Base-by-base conservation (phyloP, 2,329 filamentous ascomycete species). In the Daldinia sp. region DNA sequence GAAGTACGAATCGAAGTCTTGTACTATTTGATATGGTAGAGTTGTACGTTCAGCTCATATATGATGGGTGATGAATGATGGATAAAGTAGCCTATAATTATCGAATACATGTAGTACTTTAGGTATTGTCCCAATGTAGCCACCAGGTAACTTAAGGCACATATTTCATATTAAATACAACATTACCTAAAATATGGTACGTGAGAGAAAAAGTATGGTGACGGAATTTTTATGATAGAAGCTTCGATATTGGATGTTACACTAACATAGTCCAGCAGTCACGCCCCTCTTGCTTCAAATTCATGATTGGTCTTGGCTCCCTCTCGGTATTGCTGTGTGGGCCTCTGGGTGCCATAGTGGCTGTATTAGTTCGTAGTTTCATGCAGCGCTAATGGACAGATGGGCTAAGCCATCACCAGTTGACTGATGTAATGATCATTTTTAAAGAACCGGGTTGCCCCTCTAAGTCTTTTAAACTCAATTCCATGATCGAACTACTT, bases 391-490 rank as follows among this genome's bases (percentile, higher is more conserved):
- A 64, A 50, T 60, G 20, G 41, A n/a, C 20, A 50, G 51, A 50
- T 37, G 46, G 54, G 56, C 57, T 51, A 51, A 50, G 60, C 58
- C 68, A 65, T 67, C 60, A 67, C 48, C 57, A 60, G 65, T 65
- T 70, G 44, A 54, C 68, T 70, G 68, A 70, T 70, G 68, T 68
- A 70, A 70, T 70, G 41, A 46, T 53, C 20, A 56, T 26, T 58
- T 56, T 65, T 64, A 61, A 63, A 37, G 48, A 60, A 30, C 60
- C 23, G n/a, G 67, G 30, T 41, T 68, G 57, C 68, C 67, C 68
- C 68, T 70, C 67, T 64, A 63, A 7, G 55, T 26, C 28, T 51
- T 59, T 58, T 30, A 64, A 67, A 58, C 51, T 67, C 67, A 67
- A 69, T 65, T 56, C 57, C 42, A 68, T 44, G 26, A 50, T 50